Base-by-base conservation (phyloP, 352 stramenopile genomes). In the Phytophthora tubulina region DNA sequence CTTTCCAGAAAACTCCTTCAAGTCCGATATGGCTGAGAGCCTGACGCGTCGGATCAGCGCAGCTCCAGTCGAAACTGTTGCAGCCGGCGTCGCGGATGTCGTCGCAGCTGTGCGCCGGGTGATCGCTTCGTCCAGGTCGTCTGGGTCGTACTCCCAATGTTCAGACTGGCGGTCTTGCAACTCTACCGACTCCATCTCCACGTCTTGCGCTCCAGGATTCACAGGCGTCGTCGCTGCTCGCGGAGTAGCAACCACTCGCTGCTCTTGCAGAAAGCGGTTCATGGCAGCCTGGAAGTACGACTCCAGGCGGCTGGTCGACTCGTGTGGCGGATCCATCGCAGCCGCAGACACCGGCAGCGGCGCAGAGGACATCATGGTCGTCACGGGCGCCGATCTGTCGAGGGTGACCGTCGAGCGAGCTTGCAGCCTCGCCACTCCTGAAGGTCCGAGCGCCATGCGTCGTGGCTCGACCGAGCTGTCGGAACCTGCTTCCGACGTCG, bases 211-310 rank as follows among this genome's bases (percentile, higher is more conserved):
- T 41, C 38, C 38, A 32, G 3, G 1, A 13, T 60, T 41, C 31
- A 21, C 21, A 21, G 21, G 21, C 21, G 21, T 21, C 21, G 0
- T 21, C 21, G 21, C 21, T 21, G 21, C 0, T 27, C 27, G 39
- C 30, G 4, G 38, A n/a, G 13, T 3, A 2, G 42, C 0, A 17
- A 17, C n/a, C n/a, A 50, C 3, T 8, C 51, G 41, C 8, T 53
- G 41, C 21, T 54, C 55, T 14, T 17, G 15, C 10, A 63, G n/a
- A 30, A 63, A 63, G 13, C 32, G 13, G 30, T 15, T 41, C 55
- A 63, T 63, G 4, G 41, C 42, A 8, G 27, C 21, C 4, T 63
- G 39, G 9, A 63, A 63, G 42, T 45, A 63, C 3, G 55, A 35
- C 17, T 46, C 55, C 14, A 63, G 30, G 30, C 10, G 42, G 14